phyloP scores from a whole-genome alignment of 1,284 basidiomycete genomes.

The Fomes fomentarius region DNA sequence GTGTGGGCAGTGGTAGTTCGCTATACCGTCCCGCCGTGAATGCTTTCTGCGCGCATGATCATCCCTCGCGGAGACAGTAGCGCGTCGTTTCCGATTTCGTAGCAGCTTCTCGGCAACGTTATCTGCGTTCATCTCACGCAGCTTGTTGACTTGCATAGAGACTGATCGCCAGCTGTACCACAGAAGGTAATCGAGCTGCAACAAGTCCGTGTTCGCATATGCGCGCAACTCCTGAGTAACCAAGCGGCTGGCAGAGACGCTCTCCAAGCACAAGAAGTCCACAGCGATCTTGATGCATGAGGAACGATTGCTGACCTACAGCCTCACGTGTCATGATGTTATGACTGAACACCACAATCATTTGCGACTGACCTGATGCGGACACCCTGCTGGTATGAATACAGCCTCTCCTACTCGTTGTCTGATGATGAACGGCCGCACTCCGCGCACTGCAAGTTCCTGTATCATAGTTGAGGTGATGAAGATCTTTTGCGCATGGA shows the following conservation, averaged over 20 bases:
- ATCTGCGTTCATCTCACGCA: too few species aligned
- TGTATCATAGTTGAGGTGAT: not conserved
- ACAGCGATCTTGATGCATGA: constrained; percentile 4
- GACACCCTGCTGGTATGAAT: constrained; percentile 2
- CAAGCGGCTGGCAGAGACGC: not conserved
- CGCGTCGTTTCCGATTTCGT: too few species aligned
- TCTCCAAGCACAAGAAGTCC: constrained; percentile 1
- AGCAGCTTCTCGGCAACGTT: too few species aligned
- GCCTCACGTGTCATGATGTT: not conserved
- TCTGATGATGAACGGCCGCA: not conserved
- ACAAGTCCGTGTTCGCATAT: too few species aligned
- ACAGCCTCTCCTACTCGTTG: not conserved
- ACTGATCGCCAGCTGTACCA: too few species aligned
- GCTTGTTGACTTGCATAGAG: too few species aligned
- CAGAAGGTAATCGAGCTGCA: too few species aligned
- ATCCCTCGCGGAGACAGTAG: too few species aligned
- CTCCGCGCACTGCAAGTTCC: not conserved
- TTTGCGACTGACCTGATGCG: constrained; percentile 5
- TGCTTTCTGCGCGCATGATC: too few species aligned
- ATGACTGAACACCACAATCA: not conserved
- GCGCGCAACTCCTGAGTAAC: not conserved
- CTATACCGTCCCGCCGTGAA: too few species aligned
- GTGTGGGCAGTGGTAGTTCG: too few species aligned
- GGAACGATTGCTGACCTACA: constrained; percentile 1
- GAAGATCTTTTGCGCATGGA: not conserved